Conservation (phyloP, 2,329 filamentous ascomycete genomes). For the Claviceps fusiformis region DNA sequence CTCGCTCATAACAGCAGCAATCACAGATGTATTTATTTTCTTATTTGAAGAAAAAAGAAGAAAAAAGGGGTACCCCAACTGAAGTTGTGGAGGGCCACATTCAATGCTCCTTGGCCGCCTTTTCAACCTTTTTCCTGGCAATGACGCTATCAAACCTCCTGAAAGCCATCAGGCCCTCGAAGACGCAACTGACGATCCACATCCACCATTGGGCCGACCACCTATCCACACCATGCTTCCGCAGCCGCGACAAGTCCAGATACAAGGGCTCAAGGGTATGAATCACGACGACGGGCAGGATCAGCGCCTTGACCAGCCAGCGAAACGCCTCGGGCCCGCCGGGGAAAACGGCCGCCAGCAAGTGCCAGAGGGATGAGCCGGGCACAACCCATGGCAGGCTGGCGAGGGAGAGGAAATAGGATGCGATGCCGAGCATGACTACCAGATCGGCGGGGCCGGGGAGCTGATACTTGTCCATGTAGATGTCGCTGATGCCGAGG, state of each 20-base stretch:
- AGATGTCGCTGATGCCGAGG: slow-evolving; percentile 43
- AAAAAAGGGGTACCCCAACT: no score
- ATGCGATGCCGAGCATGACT: slow-evolving; percentile 39
- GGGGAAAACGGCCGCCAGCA: slow-evolving; percentile 38
- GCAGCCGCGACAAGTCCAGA: slow-evolving; percentile 32
- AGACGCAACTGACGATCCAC: slow-evolving; percentile 39
- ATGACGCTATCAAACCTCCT: slow-evolving; percentile 37
- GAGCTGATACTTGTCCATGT: slow-evolving; percentile 25
- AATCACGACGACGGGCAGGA: slow-evolving; percentile 44
- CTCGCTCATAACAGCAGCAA: no score
- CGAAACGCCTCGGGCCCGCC: slow-evolving; percentile 44
- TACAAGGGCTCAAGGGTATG: slow-evolving; percentile 51
- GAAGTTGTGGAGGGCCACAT: background rate
- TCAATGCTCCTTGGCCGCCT: slow-evolving; percentile 26
- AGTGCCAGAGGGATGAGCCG: slow-evolving; percentile 34
- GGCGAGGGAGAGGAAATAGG: slow-evolving; percentile 40
- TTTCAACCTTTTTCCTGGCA: slow-evolving; percentile 26
- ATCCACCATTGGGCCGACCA: slow-evolving; percentile 36
- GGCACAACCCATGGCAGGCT: slow-evolving; percentile 34
- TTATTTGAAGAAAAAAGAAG: no score
- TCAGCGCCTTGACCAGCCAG: slow-evolving; percentile 44
- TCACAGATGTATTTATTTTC: no score
- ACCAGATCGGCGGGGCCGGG: slow-evolving; percentile 33
- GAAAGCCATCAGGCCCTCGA: slow-evolving; percentile 41
- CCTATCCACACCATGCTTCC: slow-evolving; percentile 32